A percentile compares a stretch with the other conserved stretches of the same genome.
phyloP scores from a whole-genome alignment of 495 filamentous ascomycete species.

The Penicillium cinerascens region DNA sequence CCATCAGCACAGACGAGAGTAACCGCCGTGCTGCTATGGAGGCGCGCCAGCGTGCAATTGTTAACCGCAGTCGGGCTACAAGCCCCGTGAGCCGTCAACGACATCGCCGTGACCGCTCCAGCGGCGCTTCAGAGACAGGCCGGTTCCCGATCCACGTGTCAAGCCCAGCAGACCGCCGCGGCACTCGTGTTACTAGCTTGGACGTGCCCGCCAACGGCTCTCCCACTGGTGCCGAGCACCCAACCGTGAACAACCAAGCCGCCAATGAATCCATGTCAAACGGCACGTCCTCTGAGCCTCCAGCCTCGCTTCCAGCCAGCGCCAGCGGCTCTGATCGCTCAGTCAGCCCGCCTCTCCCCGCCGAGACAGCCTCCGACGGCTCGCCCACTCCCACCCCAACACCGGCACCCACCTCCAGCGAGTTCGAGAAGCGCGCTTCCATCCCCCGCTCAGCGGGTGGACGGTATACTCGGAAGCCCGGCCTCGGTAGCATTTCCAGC shows the following conservation, averaged over 20 bases:
- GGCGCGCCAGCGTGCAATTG: conserved; percentile 79
- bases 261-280: conserved; percentile 15
- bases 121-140: conserved; percentile 64
- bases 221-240: conserved; percentile 23
- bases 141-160: conserved; percentile 76
- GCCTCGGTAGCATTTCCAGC: conserved; percentile 42
- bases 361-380: conserved; percentile 33
- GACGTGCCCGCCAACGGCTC: conserved; percentile 55
- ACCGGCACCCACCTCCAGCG: conserved; percentile 25
- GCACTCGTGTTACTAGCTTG: conserved; percentile 52
- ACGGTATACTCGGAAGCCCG: conserved; percentile 36
- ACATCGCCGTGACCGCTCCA: conserved; percentile 75
- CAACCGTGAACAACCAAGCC: conserved; percentile 28
- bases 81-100: conserved; percentile 65
- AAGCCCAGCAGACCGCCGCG: conserved; percentile 55
- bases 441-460: conserved; percentile 33
- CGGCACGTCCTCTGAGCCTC: conserved; percentile 37
- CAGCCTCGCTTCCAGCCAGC: conserved; percentile 28
- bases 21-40: conserved; percentile 92
- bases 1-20: conserved; percentile 93
- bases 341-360: conserved; percentile 30
- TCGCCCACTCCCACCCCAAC: conserved; percentile 41
- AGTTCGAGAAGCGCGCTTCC: conserved; percentile 48
- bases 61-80: conserved; percentile 67
- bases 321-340: conserved; percentile 33